Conservation (phyloP, 2,329 filamentous ascomycete genomes). For the Trichoderma cornu-damae region DNA sequence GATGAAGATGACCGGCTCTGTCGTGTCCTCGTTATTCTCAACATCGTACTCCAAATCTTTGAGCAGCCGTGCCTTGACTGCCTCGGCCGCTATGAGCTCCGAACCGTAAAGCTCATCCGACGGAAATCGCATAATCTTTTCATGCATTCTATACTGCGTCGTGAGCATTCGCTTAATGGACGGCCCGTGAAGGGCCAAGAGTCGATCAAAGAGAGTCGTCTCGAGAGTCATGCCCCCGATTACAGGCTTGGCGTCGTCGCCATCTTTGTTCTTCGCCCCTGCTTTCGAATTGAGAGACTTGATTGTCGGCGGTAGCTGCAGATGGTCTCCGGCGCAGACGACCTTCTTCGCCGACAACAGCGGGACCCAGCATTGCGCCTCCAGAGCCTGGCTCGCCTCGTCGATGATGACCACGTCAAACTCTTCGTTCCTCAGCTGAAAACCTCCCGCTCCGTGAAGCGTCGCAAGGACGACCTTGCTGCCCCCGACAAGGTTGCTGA, state of each 20-base stretch:
- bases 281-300: constrained; percentile 64
- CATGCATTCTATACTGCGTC: constrained; percentile 97
- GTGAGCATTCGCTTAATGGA: constrained; percentile 91
- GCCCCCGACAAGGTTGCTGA: constrained; percentile 65
- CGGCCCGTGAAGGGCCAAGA: constrained; percentile 74
- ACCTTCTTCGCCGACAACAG: constrained; percentile 75
- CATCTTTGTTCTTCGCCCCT: constrained; percentile 36
- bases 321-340: constrained; percentile 86
- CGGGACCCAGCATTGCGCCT: constrained; percentile 96
- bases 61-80: constrained; percentile 69
- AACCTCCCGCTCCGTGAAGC: constrained; percentile 83
- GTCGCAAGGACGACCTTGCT: constrained; percentile 91
- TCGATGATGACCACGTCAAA: constrained; percentile 97
- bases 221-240: constrained; percentile 63
- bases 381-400: constrained; percentile 90
- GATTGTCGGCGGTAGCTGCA: constrained; percentile 91
- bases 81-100: constrained; percentile 73
- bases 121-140: constrained; percentile 90
- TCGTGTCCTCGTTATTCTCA: constrained; percentile 76
- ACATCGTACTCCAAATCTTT: constrained; percentile 74
- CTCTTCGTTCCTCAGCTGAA: constrained; percentile 68
- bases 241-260: constrained; percentile 33
- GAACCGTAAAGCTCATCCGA: constrained; percentile 83
- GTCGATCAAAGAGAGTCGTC: constrained; percentile 86
- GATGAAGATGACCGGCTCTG: constrained; percentile 83